Conservation (phyloP, 2,329 filamentous ascomycete species). For the Metarhizium rileyi region DNA sequence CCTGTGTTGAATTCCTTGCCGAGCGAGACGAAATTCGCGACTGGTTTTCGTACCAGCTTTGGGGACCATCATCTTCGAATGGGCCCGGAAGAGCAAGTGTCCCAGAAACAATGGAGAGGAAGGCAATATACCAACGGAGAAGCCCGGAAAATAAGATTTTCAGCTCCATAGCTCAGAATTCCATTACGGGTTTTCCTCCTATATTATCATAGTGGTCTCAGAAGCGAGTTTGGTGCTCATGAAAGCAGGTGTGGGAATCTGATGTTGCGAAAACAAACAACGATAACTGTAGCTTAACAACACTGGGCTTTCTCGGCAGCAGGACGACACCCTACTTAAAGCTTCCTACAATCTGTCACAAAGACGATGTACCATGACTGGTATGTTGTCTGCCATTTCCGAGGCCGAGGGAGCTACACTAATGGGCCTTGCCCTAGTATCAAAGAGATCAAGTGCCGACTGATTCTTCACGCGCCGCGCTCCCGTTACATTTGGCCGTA, state of each 20-base stretch:
- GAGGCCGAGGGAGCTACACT: too few species aligned
- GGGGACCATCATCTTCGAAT: background rate
- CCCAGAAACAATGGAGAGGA: background rate
- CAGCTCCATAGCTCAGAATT: background rate
- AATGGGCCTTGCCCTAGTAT: too few species aligned
- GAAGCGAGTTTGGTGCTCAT: too few species aligned
- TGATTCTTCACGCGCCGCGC: too few species aligned
- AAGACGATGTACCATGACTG: too few species aligned
- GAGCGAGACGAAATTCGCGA: background rate
- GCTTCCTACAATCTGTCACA: too few species aligned
- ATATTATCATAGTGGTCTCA: background rate
- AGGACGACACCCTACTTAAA: background rate
- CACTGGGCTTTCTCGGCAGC: too few species aligned
- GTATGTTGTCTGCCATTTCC: too few species aligned
- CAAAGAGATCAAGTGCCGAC: too few species aligned
- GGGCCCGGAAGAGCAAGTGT: background rate
- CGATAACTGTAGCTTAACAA: too few species aligned
- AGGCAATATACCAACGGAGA: background rate
- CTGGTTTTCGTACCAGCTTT: background rate
- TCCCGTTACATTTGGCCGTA: background rate
- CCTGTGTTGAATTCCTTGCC: constrained; percentile 8
- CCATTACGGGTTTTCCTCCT: background rate
- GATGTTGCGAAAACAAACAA: background rate
- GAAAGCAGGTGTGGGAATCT: too few species aligned
- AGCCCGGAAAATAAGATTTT: background rate